Evolutionary conservation across 2,329 filamentous ascomycete genomes (phyloP), one percentile per base, ranked within the genome.

Genomic region (Conoideocrella luteorostrata): DNA sequence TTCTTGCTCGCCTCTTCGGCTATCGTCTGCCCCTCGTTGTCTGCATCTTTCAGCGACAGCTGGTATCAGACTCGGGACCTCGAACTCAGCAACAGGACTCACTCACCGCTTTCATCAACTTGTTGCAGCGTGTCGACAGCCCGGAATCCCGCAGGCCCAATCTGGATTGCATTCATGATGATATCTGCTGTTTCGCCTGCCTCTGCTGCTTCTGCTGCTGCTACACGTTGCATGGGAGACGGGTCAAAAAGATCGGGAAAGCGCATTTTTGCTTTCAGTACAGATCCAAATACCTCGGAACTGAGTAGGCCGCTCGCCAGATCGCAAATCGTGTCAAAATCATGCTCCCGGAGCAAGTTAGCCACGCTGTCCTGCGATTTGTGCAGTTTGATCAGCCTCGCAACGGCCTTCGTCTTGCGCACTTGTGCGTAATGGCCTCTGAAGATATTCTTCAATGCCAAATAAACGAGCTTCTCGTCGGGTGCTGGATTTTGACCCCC

Each of bases 181-280:
- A n/a, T n/a, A n/a, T n/a, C n/a, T n/a, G n/a, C n/a, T n/a, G n/a
- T n/a, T n/a, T n/a, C n/a, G n/a, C n/a, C n/a, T n/a, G n/a, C n/a
- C n/a, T n/a, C n/a, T n/a, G n/a, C n/a, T n/a, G n/a, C n/a, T n/a
- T n/a, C n/a, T n/a, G n/a, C n/a, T n/a, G n/a, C n/a, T n/a, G n/a
- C 21, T 13, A 24, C 42, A 23, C 24, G 32, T 18, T 44, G 34
- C 2, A 23, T 39, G 6, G 42, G 42, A 9, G 42, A 44, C 26
- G 39, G 17, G 26, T 44, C 42, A 26, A 33, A 39, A 26, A 44
- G 18, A 11, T 44, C 29, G 18, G 43, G 29, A 15, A 44, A 44
- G 7, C 36, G 43, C 9, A 44, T 40, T n/a, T 40, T 44, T 11
- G 42, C 42, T 21, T 44, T 44, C 4, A 44, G 28, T 6, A 36